These are phyloP conservation scores for Talaromyces sp. DNA, from an alignment of 2,329 filamentous ascomycete species.

Conservation along the genomic window DNA sequence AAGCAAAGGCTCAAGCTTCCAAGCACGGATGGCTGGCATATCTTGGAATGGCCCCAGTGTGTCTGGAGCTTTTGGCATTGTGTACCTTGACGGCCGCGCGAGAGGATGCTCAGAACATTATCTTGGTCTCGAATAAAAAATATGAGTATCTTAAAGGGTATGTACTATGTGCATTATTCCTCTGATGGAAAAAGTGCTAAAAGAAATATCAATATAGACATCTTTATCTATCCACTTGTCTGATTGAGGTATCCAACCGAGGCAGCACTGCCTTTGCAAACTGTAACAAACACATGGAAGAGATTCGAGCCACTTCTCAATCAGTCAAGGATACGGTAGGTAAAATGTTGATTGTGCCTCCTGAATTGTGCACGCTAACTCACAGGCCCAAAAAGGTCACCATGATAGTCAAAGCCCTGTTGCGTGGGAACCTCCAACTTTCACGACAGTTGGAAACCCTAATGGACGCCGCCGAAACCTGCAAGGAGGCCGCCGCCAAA, in stretches of 20 bases:
- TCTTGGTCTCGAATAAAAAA: background rate
- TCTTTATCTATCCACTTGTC: background rate
- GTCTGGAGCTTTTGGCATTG: background rate
- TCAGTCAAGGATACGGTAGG: background rate
- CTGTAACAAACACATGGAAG: background rate
- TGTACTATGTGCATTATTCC: background rate
- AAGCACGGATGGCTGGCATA: background rate
- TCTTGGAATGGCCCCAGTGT: background rate
- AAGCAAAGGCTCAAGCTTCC: background rate
- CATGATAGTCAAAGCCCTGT: background rate
- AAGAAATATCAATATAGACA: background rate
- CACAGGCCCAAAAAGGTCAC: background rate
- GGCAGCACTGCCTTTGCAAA: background rate
- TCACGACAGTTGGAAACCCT: background rate
- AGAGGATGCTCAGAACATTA: background rate
- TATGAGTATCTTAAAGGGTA: background rate
- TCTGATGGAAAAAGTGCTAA: background rate
- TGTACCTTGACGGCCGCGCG: background rate
- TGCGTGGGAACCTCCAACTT: background rate
- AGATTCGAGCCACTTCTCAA: background rate
- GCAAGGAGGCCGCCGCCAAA: background rate
- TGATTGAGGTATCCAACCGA: background rate
- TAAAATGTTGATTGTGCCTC: background rate
- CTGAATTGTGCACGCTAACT: background rate
- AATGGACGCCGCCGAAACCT: background rate